These are phyloP conservation scores for Colletotrichum lentis DNA, from an alignment of 2,329 filamentous ascomycete genomes.

Conservation along the genomic window DNA sequence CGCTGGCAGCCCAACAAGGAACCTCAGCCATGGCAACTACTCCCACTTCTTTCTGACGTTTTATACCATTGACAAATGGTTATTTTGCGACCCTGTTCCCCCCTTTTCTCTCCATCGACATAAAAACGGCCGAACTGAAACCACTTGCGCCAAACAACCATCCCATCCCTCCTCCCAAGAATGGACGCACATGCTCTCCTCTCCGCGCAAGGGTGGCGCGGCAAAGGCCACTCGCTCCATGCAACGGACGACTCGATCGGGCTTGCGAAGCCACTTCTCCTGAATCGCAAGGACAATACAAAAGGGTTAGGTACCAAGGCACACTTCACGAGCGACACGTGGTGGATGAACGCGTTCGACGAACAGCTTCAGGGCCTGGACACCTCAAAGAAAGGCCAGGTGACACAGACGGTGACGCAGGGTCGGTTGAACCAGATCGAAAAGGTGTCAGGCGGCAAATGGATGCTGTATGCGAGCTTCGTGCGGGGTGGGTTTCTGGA, in stretches of 20 bases:
- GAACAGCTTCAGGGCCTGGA: slow-evolving; percentile 84
- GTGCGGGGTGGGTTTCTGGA: slow-evolving; percentile 80
- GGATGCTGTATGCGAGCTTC: slow-evolving; percentile 82
- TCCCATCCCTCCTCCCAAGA: not conserved
- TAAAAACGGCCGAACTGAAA: not conserved
- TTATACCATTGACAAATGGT: not conserved
- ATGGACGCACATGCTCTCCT: slow-evolving; percentile 91
- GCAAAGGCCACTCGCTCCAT: slow-evolving; percentile 87
- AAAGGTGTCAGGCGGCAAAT: slow-evolving; percentile 60
- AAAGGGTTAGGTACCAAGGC: slow-evolving; percentile 82
- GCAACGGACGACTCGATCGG: slow-evolving; percentile 75
- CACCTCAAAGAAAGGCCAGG: slow-evolving; percentile 63
- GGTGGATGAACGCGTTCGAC: slow-evolving; percentile 97
- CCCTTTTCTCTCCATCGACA: not conserved
- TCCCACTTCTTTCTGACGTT: slow-evolving; percentile 7
- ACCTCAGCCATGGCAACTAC: slow-evolving; percentile 3
- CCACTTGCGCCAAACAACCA: not conserved
- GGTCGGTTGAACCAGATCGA: slow-evolving; percentile 66
- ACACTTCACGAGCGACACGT: slow-evolving; percentile 78
- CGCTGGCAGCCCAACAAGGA: not conserved
- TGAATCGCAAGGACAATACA: slow-evolving; percentile 82
- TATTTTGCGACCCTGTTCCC: too few species aligned
- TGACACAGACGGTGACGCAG: slow-evolving; percentile 64
- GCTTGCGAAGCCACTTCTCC: slow-evolving; percentile 81
- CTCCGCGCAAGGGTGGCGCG: slow-evolving; percentile 87